Conservation (phyloP, 805 yeast genomes). For the Dipodascopsis uninucleata region DNA sequence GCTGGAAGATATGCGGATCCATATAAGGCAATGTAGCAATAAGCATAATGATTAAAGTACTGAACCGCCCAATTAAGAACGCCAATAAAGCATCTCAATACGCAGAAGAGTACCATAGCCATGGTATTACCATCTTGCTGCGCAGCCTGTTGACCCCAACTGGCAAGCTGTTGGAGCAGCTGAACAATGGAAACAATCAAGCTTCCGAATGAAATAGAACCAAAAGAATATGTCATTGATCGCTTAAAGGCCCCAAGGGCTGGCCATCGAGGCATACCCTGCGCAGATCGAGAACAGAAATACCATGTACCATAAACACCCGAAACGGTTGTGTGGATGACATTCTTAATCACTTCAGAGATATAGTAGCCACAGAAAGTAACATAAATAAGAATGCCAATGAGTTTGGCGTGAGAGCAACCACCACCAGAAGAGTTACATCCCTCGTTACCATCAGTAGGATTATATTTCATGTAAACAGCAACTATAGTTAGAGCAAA, state of each 20-base stretch:
- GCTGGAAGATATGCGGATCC: conserved; percentile 73
- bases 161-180: conserved; percentile 54
- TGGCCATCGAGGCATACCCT: conserved; percentile 74
- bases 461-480: conserved; percentile 72
- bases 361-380: conserved; percentile 81
- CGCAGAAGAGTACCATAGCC: conserved; percentile 49
- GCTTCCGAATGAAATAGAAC: conserved; percentile 85
- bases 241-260: conserved; percentile 77
- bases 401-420: conserved; percentile 56
- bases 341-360: conserved; percentile 75
- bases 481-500: conserved; percentile 69
- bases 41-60: conserved; percentile 88
- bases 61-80: conserved; percentile 73
- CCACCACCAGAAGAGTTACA: conserved; percentile 51
- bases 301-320: conserved; percentile 93
- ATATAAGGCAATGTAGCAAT: conserved; percentile 79
- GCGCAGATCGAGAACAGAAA: conserved; percentile 68
- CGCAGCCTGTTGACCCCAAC: conserved; percentile 50
- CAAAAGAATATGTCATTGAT: conserved; percentile 81
- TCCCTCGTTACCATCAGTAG: conserved; percentile 48
- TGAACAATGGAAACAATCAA: conserved; percentile 69
- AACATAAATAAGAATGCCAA: conserved; percentile 67
- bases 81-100: conserved; percentile 55
- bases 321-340: conserved; percentile 74
- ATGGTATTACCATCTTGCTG: conserved; percentile 51